Evolutionary conservation across 768 basidiomycete genomes (phyloP), one percentile per base, ranked within the genome.

Genomic region (Pleurotus tuoliensis): DNA sequence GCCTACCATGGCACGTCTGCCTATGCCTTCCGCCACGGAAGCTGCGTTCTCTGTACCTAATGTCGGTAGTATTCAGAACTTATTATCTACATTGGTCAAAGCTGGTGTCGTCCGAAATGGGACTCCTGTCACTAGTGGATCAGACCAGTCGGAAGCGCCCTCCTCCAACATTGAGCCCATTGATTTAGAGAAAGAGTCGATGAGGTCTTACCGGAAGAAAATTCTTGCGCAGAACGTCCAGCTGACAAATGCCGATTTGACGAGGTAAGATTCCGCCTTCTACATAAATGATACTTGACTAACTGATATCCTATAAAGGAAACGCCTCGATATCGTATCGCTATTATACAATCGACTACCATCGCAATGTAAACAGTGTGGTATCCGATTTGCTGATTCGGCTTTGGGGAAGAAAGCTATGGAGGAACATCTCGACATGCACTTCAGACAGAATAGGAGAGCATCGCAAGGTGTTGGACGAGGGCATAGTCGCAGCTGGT

Each of bases 361-460:
- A 20, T 75, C 83, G 34, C 89, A 94, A 72, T 99, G 96, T 79
- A 93, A 88, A 72, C 95, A 98, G 65, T 99, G 96, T 74, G 92
- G 90, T 15, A 73, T 91, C 54, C 87, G 96, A 44, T 96, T 95
- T 70, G 75, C 88, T 47, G 90, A 92, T 62, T 84, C 82, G 27
- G 67, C 73, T 24, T 64, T 76, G 53, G 94, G 91, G 58, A 92
- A 87, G 73, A 87, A 84, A 67, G 77, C 74, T 39, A 80, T 94
- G 78, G 83, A 95, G 63, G 83, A 87, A 57, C 97, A 99, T 67
- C 79, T 98, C 64, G 96, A 99, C 69, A 90, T 92, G 88, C 96
- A 99, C 70, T 98, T 97, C 74, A 81, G 87, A 67, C 89, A 96
- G 68, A 98, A 98, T 66, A 82, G 88, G 58, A 90, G 90, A 69